These are phyloP conservation scores for Nigrospora sphaerica DNA, from an alignment of 2,329 filamentous ascomycete genomes.

Conservation along the genomic window DNA sequence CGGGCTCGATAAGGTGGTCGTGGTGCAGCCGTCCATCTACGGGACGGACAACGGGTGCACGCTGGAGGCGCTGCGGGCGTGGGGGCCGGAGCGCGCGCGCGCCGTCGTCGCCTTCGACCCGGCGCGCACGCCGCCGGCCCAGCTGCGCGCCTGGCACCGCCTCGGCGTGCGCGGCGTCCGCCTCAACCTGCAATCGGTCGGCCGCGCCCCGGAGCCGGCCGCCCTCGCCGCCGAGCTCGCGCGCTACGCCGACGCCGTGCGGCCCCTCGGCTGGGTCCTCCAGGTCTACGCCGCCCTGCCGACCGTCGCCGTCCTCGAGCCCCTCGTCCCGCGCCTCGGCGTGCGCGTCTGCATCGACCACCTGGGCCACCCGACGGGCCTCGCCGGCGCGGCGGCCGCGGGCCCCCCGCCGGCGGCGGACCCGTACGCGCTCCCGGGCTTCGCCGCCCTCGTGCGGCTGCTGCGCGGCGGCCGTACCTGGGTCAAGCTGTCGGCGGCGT, in stretches of 20 bases:
- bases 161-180: slow-evolving; percentile 53
- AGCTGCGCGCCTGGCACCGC: slow-evolving; percentile 1
- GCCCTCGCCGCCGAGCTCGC: slow-evolving; percentile 29
- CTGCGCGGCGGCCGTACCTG: slow-evolving; percentile 40
- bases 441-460: slow-evolving; percentile 38
- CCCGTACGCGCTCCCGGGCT: slow-evolving; percentile 41
- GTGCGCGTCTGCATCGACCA: slow-evolving; percentile 42
- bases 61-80: slow-evolving; percentile 40
- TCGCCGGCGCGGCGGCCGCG: background rate
- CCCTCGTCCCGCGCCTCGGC: slow-evolving; percentile 37
- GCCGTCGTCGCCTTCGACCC: slow-evolving; percentile 53
- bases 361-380: slow-evolving; percentile 29
- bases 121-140: slow-evolving; percentile 25
- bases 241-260: background rate
- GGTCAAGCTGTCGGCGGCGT: slow-evolving; percentile 52
- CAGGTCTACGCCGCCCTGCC: slow-evolving; percentile 1
- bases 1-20: slow-evolving; percentile 46
- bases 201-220: slow-evolving; percentile 19
- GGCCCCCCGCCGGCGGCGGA: slow-evolving; percentile 9
- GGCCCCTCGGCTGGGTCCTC: slow-evolving; percentile 31
- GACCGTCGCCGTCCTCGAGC: slow-evolving; percentile 34
- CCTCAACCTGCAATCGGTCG: slow-evolving; percentile 51
- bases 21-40: slow-evolving; percentile 57
- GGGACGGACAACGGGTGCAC: slow-evolving; percentile 53
- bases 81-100: slow-evolving; percentile 41